phyloP scores from a whole-genome alignment of 1,284 basidiomycete species.

The Microstroma glucosiphilum region DNA sequence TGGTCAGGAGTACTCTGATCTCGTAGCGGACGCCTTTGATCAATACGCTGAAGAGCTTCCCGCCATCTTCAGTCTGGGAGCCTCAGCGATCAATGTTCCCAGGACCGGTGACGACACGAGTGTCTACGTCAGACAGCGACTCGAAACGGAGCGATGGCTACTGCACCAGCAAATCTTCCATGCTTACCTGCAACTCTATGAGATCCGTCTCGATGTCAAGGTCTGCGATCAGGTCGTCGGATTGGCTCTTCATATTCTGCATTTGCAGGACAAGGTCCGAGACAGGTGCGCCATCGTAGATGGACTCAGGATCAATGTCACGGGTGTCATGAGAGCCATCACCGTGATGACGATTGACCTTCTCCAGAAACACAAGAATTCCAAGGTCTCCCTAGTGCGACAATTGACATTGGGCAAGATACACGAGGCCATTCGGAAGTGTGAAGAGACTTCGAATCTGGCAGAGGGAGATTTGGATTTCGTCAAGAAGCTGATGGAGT shows the following conservation, averaged over 20 bases:
- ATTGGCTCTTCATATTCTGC: neutral
- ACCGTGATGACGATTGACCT: neutral
- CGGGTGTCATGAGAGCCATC: slow-evolving; percentile 3
- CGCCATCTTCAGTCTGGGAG: neutral
- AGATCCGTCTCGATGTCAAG: neutral
- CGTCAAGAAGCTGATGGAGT: neutral
- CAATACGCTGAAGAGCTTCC: neutral
- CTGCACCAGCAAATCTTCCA: slow-evolving; percentile 7
- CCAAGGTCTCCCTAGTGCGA: neutral
- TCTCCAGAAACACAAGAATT: neutral
- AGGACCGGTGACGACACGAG: neutral
- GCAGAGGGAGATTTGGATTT: neutral
- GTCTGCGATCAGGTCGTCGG: neutral
- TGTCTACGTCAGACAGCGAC: neutral
- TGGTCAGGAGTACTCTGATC: neutral
- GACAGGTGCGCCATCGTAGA: neutral
- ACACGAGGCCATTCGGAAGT: neutral
- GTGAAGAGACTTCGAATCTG: neutral
- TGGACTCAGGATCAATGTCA: neutral
- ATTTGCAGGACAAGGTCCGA: slow-evolving; percentile 5
- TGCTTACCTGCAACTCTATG: slow-evolving; percentile 4
- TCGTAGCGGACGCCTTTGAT: slow-evolving; percentile 4
- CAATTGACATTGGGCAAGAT: slow-evolving; percentile 6
- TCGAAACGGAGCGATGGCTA: slow-evolving; percentile 6
- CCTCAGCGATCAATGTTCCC: neutral